These are phyloP conservation scores for Cymbopogon flexuosus DNA, from an alignment of 202 grass and related monocot species.

Conservation along the genomic window DNA sequence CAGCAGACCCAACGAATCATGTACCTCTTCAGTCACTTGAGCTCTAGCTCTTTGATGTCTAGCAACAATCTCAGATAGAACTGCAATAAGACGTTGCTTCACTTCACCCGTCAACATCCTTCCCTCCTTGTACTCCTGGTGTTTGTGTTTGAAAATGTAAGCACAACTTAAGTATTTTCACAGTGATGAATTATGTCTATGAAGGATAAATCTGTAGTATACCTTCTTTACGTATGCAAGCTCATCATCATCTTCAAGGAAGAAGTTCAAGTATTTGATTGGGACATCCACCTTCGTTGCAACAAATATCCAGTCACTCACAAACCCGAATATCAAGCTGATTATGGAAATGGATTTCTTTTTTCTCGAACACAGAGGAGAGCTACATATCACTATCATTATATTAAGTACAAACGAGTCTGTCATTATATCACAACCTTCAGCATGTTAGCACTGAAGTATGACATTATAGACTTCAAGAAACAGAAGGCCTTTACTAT, in stretches of 20 bases:
- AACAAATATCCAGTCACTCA: neutral
- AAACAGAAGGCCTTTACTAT: neutral
- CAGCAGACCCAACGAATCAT: neutral
- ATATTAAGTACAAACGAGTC: neutral
- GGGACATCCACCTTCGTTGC: slow-evolving; percentile 75
- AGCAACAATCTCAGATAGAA: slow-evolving; percentile 66
- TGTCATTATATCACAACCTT: neutral
- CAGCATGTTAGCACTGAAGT: neutral
- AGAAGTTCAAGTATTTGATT: slow-evolving; percentile 91
- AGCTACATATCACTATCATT: neutral
- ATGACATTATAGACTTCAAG: neutral
- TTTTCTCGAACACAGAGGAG: neutral
- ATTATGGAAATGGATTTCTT: neutral
- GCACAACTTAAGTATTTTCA: neutral
- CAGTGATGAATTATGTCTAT: slow-evolving; percentile 1
- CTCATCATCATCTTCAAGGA: slow-evolving; percentile 90
- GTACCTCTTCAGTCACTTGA: slow-evolving; percentile 73
- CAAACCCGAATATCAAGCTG: neutral
- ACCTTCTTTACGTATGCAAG: slow-evolving; percentile 79
- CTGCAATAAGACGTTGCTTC: slow-evolving; percentile 47
- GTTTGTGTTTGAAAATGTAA: neutral
- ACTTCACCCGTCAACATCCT: slow-evolving; percentile 82
- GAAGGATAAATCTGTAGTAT: slow-evolving; percentile 8
- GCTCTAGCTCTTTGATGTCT: slow-evolving; percentile 67
- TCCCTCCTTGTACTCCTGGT: slow-evolving; percentile 78